These are phyloP conservation scores for Xerocomus spinulosus DNA, from an alignment of 768 basidiomycete genomes.

Conservation along the genomic window DNA sequence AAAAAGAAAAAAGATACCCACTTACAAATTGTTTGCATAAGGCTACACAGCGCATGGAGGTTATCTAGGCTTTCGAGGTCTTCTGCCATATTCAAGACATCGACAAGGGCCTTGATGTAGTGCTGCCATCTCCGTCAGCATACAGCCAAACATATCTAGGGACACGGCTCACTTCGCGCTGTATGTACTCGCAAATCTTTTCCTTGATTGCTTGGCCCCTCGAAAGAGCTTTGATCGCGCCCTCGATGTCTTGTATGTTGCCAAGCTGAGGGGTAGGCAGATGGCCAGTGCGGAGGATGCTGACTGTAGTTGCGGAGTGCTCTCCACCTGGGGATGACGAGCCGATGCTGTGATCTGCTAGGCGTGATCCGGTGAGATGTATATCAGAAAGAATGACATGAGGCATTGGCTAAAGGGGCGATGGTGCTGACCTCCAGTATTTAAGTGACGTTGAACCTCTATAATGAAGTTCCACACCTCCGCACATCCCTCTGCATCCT, in stretches of 20 bases:
- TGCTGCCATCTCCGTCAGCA: conserved; percentile 44
- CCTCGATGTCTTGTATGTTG: conserved; percentile 75
- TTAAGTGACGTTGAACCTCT: conserved; percentile 86
- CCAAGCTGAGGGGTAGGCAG: conserved; percentile 74
- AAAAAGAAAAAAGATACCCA: conserved; percentile 8
- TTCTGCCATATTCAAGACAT: conserved; percentile 83
- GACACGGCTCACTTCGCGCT: conserved; percentile 60
- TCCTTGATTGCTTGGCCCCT: conserved; percentile 74
- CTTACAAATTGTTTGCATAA: conserved; percentile 94
- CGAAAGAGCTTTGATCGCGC: conserved; percentile 67
- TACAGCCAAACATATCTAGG: neutral
- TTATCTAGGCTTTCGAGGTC: conserved; percentile 89
- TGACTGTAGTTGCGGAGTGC: conserved; percentile 52
- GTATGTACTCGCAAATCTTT: conserved; percentile 85
- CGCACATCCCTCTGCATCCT: conserved; percentile 89
- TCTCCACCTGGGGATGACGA: conserved; percentile 67
- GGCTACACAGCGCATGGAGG: conserved; percentile 82
- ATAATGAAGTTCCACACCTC: conserved; percentile 98
- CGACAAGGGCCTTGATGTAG: conserved; percentile 83
- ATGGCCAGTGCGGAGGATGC: conserved; percentile 66
- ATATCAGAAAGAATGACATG: conserved; percentile 7
- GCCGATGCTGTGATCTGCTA: conserved; percentile 45
- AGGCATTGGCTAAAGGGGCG: conserved; percentile 17
- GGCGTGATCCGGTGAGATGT: conserved; percentile 12
- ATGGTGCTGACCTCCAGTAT: conserved; percentile 48